phyloP scores from a whole-genome alignment of 805 yeast genomes.

The Wickerhamiella cacticola region DNA sequence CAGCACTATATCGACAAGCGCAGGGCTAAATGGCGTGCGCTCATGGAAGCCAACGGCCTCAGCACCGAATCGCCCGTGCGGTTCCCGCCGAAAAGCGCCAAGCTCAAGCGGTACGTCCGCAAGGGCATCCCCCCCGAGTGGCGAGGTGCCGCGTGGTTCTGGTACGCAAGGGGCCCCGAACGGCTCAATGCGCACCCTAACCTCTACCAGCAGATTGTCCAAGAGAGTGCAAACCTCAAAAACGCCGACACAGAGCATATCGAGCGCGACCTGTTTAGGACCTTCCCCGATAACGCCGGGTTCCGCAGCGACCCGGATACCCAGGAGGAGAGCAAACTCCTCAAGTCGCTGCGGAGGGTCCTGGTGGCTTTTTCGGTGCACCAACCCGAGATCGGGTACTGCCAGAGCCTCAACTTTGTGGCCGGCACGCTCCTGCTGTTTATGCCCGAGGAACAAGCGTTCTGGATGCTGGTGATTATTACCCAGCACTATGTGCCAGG shows the following conservation, averaged over 20 bases:
- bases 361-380: slow-evolving; percentile 71
- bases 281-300: slow-evolving; percentile 85
- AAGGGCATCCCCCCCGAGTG: slow-evolving; percentile 95
- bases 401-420: slow-evolving; percentile 86
- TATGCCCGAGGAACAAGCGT: slow-evolving; percentile 79
- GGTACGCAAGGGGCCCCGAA: slow-evolving; percentile 78
- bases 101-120: slow-evolving; percentile 61
- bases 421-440: slow-evolving; percentile 78
- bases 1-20: slow-evolving; percentile 50
- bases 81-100: slow-evolving; percentile 28
- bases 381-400: slow-evolving; percentile 86
- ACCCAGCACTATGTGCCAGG: slow-evolving; percentile 82
- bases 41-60: slow-evolving; percentile 61
- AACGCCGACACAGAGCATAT: slow-evolving; percentile 81
- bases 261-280: slow-evolving; percentile 84
- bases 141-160: slow-evolving; percentile 97
- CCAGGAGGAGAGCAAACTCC: slow-evolving; percentile 38
- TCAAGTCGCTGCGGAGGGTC: slow-evolving; percentile 65
- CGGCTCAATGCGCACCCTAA: slow-evolving; percentile 57
- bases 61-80: slow-evolving; percentile 29
- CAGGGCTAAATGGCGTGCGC: slow-evolving; percentile 60
- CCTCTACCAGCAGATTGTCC: slow-evolving; percentile 56
- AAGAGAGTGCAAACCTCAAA: slow-evolving; percentile 40
- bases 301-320: slow-evolving; percentile 41
- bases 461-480: slow-evolving; percentile 91